Evolutionary conservation across 257 asterid genomes (phyloP).

Genomic region (Avicennia marina): DNA sequence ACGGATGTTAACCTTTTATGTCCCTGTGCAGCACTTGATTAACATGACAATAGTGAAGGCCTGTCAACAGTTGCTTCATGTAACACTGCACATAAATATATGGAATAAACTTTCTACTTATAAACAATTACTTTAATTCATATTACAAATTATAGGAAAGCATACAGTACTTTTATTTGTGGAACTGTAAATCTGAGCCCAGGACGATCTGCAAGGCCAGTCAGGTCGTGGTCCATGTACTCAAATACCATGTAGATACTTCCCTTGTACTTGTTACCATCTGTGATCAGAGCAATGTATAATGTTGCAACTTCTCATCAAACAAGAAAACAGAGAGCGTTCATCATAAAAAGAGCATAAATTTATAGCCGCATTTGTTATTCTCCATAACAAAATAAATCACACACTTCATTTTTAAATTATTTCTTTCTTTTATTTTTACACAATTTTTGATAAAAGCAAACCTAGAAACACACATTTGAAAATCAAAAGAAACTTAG

Average conservation of each 20-base stretch:
- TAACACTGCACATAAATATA: conserved; percentile 59
- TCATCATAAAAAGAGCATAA: conserved; percentile 3
- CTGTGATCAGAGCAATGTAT: conserved; percentile 36
- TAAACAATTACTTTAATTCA: conserved; percentile 16
- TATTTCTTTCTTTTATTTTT: too few species aligned
- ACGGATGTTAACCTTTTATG: conserved; percentile 63
- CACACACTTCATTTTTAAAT: too few species aligned
- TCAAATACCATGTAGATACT: conserved; percentile 95
- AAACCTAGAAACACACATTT: too few species aligned
- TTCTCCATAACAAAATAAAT: too few species aligned
- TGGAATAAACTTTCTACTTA: conserved; percentile 21
- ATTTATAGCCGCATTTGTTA: too few species aligned
- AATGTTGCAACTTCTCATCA: conserved; percentile 12
- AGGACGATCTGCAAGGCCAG: conserved; percentile 97
- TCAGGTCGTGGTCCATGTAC: conserved; percentile 96
- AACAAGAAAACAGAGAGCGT: conserved; percentile 7
- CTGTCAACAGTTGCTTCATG: conserved; percentile 93
- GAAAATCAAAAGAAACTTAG: too few species aligned
- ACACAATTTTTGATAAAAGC: too few species aligned
- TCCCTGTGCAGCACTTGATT: conserved; percentile 98
- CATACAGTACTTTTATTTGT: conserved; percentile 72
- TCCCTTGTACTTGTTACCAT: conserved; percentile 76
- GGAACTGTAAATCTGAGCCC: conserved; percentile 90
- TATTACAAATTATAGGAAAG: conserved; percentile 12
- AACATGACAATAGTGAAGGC: conserved; percentile 90